Conservation (phyloP, 306 rosid species). For the Dalbergia cultrata region DNA sequence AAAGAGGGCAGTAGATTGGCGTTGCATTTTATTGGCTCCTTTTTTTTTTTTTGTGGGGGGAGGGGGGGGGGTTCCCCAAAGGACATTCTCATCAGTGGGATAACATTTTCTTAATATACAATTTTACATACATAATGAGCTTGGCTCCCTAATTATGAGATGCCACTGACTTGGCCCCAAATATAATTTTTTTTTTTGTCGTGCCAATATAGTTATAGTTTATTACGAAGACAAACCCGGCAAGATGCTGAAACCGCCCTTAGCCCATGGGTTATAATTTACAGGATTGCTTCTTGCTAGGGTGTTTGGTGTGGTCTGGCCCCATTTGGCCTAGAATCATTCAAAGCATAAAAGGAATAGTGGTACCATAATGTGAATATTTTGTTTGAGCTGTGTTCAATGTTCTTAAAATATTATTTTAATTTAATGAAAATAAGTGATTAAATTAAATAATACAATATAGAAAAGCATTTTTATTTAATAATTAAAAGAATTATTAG, state of each 20-base stretch:
- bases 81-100: not conserved
- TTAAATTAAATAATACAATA: too few species aligned
- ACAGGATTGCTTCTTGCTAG: slow-evolving; percentile 26
- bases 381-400: not conserved
- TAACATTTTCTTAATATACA: slow-evolving; percentile 34
- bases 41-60: not conserved
- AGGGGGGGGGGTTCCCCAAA: not conserved
- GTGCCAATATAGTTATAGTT: not conserved
- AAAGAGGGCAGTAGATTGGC: not conserved
- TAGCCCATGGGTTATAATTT: slow-evolving; percentile 6
- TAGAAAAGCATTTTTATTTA: too few species aligned
- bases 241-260: not conserved
- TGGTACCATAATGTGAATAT: slow-evolving; percentile 23
- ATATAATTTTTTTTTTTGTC: not conserved
- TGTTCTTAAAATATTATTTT: too few species aligned
- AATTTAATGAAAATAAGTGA: too few species aligned
- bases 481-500: too few species aligned
- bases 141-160: slow-evolving; percentile 26
- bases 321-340: slow-evolving; percentile 47
- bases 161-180: slow-evolving; percentile 17
- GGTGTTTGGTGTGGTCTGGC: slow-evolving; percentile 44
- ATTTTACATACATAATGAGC: slow-evolving; percentile 10
- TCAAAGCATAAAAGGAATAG: slow-evolving; percentile 41
- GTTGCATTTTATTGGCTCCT: not conserved
- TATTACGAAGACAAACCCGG: not conserved